phyloP scores from a whole-genome alignment of 768 basidiomycete genomes.

The Auricularia sp. region DNA sequence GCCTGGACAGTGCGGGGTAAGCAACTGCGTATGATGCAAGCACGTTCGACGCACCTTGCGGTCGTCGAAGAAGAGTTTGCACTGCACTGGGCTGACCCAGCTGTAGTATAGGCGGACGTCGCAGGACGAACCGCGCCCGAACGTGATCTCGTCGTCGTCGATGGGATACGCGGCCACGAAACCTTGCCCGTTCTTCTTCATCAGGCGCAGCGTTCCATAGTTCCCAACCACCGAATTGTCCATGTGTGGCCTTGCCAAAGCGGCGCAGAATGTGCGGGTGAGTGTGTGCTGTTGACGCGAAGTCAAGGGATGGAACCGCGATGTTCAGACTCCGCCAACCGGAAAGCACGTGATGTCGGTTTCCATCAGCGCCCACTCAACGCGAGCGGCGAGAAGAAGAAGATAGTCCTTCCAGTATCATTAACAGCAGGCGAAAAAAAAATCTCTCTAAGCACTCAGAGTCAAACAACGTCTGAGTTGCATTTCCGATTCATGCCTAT shows the following conservation, averaged over 20 bases:
- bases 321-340: no score
- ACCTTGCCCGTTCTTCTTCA: conserved; percentile 40
- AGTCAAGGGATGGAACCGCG: no score
- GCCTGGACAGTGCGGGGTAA: conserved; percentile 32
- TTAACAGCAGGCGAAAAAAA: no score
- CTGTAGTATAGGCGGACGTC: conserved; percentile 62
- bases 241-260: conserved; percentile 10
- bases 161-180: conserved; percentile 61
- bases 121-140: conserved; percentile 56
- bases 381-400: no score
- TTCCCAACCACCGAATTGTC: conserved; percentile 47
- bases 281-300: neutral
- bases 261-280: neutral
- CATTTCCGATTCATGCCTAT: no score
- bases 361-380: no score
- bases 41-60: conserved; percentile 35
- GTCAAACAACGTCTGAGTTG: no score
- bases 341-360: no score
- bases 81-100: conserved; percentile 51
- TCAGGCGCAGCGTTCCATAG: conserved; percentile 53
- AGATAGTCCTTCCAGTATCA: no score
- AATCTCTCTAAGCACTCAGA: no score
- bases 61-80: conserved; percentile 56
- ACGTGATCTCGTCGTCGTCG: conserved; percentile 54
- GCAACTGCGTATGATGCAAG: neutral